Percentiles rank a stretch among this genome's conserved stretches.
Evolutionary conservation across 805 yeast genomes (phyloP).

Genomic region (Lipomyces lipofer): DNA sequence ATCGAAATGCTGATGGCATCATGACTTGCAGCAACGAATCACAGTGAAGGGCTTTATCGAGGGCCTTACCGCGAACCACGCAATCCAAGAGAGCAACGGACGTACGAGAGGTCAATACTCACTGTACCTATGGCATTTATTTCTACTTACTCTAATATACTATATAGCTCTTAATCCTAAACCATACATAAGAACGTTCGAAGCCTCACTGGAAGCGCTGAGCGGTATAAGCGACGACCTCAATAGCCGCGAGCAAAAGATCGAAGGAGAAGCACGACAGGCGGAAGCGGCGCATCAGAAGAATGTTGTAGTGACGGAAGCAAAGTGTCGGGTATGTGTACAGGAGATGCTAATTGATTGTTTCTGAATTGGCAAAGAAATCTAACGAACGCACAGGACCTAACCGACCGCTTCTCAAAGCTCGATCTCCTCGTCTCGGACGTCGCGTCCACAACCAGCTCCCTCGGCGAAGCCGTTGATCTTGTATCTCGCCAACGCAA

Average conservation of each 20-base stretch:
- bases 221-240: slow-evolving; percentile 62
- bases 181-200: slow-evolving; percentile 92
- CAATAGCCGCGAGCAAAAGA: slow-evolving; percentile 48
- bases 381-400: not conserved
- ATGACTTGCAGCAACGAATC: slow-evolving; percentile 10
- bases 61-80: slow-evolving; percentile 20
- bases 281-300: slow-evolving; percentile 36
- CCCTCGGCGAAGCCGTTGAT: slow-evolving; percentile 67
- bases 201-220: slow-evolving; percentile 74
- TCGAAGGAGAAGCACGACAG: slow-evolving; percentile 58
- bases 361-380: not conserved
- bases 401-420: slow-evolving; percentile 51
- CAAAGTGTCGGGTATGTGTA: slow-evolving; percentile 21
- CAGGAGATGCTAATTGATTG: not conserved
- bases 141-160: too few relatives aligned
- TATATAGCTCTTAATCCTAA: slow-evolving; percentile 72
- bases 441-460: slow-evolving; percentile 61
- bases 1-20: not conserved
- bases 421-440: slow-evolving; percentile 56
- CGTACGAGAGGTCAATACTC: slow-evolving; percentile 12
- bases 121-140: too few relatives aligned
- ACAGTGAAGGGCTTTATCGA: slow-evolving; percentile 30
- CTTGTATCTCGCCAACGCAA: slow-evolving; percentile 71
- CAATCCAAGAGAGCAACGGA: slow-evolving; percentile 18
- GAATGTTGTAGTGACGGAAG: slow-evolving; percentile 10